These are phyloP conservation scores for Bacidia rubella DNA, from an alignment of 495 filamentous ascomycete species.

Conservation along the genomic window DNA sequence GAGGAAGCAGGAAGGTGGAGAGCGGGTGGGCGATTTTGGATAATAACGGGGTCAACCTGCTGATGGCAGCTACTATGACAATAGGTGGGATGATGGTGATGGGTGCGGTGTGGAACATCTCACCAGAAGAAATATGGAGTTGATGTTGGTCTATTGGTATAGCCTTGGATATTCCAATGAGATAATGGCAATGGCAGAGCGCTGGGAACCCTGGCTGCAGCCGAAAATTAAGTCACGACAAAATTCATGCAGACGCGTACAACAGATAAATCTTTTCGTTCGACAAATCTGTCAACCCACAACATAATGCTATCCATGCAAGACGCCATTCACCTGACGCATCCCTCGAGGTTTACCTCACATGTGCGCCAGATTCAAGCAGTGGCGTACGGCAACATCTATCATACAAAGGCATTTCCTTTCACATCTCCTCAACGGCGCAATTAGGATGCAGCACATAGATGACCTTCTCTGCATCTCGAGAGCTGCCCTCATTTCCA, in stretches of 20 bases:
- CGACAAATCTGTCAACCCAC: too few species aligned
- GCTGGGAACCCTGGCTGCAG: too few species aligned
- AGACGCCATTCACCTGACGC: too few species aligned
- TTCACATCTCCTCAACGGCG: conserved; percentile 56
- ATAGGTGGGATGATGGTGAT: conserved; percentile 56
- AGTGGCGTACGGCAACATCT: background rate
- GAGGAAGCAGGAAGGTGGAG: conserved; percentile 57
- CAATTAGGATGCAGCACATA: conserved; percentile 96
- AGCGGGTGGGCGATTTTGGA: conserved; percentile 66
- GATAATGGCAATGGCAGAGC: too few species aligned
- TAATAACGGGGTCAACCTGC: conserved; percentile 86
- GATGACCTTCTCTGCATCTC: conserved; percentile 41
- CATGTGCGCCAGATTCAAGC: background rate
- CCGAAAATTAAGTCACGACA: too few species aligned
- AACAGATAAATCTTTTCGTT: too few species aligned
- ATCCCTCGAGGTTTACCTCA: too few species aligned
- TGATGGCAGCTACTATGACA: conserved; percentile 79
- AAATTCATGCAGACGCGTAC: too few species aligned
- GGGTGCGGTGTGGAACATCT: conserved; percentile 29
- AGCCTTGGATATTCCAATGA: too few species aligned
- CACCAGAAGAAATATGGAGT: conserved; percentile 11
- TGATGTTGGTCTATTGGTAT: background rate
- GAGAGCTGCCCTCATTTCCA: conserved; percentile 34
- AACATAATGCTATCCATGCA: too few species aligned
- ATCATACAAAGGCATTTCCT: background rate